A percentile compares a stretch with the other conserved stretches of the same genome.
These are phyloP conservation scores for Hortiboletus campestris DNA, from an alignment of 768 basidiomycete species.

Conservation along the genomic window DNA sequence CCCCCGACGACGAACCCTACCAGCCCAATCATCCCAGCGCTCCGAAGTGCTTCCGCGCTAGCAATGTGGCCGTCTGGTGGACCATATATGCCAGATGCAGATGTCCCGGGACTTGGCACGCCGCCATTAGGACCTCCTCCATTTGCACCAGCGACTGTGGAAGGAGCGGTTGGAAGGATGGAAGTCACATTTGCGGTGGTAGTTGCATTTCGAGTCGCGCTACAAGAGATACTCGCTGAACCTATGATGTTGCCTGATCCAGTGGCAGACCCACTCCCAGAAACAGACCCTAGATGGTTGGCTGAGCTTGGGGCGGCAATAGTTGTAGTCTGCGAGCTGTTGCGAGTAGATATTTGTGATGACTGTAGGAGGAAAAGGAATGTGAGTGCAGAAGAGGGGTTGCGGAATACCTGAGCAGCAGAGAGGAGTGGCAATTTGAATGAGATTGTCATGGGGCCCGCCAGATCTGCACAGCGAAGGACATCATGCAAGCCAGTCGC, in stretches of 20 bases:
- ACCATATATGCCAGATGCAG: slow-evolving; percentile 53
- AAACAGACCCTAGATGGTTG: slow-evolving; percentile 18
- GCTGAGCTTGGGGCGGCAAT: slow-evolving; percentile 44
- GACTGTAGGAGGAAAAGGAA: slow-evolving; percentile 17
- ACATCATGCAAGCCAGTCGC: too few relatives aligned
- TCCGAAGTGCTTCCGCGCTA: slow-evolving; percentile 48
- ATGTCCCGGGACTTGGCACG: slow-evolving; percentile 61
- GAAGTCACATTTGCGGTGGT: slow-evolving; percentile 19
- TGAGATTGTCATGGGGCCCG: too few relatives aligned
- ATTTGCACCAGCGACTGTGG: slow-evolving; percentile 46
- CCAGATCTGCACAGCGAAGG: too few relatives aligned
- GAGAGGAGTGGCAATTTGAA: slow-evolving; percentile 24
- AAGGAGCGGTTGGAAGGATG: slow-evolving; percentile 53
- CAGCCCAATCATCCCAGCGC: slow-evolving; percentile 42
- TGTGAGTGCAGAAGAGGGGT: slow-evolving; percentile 1
- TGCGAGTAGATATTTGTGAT: slow-evolving; percentile 41
- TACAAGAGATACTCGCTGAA: too few relatives aligned
- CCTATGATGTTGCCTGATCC: slow-evolving; percentile 23
- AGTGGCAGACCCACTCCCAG: slow-evolving; percentile 19
- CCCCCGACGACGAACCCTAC: slow-evolving; percentile 50
- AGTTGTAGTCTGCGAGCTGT: slow-evolving; percentile 41
- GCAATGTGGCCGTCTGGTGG: slow-evolving; percentile 67
- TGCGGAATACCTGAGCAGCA: slow-evolving; percentile 32
- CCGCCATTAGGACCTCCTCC: slow-evolving; percentile 41
- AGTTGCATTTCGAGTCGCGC: slow-evolving; percentile 30